Evolutionary conservation across 2,329 filamentous ascomycete species (phyloP), one percentile per base, ranked within the genome.

Genomic region (Trichoderma sp.): DNA sequence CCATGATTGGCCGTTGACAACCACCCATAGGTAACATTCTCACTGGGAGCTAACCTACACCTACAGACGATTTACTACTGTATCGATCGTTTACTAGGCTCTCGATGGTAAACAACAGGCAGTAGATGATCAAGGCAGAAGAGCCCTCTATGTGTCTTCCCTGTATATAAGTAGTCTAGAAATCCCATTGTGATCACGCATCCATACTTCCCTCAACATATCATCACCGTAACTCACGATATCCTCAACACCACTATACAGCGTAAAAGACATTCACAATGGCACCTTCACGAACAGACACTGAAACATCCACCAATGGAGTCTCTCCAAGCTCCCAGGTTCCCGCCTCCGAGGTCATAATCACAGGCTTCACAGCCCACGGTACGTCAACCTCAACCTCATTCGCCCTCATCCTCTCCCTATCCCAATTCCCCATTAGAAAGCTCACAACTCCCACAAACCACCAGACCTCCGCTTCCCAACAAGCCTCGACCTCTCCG

Each of bases 401-500:
- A 39, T 10, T 10, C 2, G 12, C 34, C 34, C 14, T 3, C 7
- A 9, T 10, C 30, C 30, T 12, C 17, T 1, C 7, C 39, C 5
- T 17, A 6, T 34, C 30, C 10, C 30, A 34, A 34, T 34, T 10
- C 7, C 30, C 10, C 30, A 10, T 19, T 34, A n/a, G 21, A 55
- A 61, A 17, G 12, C 12, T 54, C 10, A 17, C 12, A 19, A 14
- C 44, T 47, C 3, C 14, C 34, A 39, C 12, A 14, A 5, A 39
- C 12, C 10, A 34, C 30, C 91, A 47, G 90, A 92, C 79, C 88
- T 92, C 75, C 86, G 90, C 71, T 92, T 92, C 76, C 90, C 90
- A 78, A 97, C 93, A n/a, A 96, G 93, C 44, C 87, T 97, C 67
- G 92, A 97, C 79, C 95, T 94, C 81, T 96, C 92, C n/a, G 93